Evolutionary conservation across 116 monocot species (phyloP).

Genomic region (Trichopus zeylanicus): DNA sequence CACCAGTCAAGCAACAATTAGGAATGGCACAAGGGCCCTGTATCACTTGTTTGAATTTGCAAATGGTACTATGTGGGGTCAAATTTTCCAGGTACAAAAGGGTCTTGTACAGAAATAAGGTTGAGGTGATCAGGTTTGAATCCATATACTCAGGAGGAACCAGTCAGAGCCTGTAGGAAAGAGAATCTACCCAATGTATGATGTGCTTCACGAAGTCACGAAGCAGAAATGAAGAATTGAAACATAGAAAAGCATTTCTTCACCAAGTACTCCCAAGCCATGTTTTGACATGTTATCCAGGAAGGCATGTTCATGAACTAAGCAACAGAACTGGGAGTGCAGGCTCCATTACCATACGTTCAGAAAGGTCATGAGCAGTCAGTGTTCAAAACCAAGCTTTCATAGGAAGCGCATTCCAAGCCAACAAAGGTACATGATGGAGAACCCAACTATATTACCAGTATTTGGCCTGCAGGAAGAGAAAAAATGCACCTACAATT

Average conservation of each 20-base stretch:
- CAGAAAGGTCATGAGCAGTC: background rate
- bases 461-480: slow-evolving; percentile 12
- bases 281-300: background rate
- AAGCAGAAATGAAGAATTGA: background rate
- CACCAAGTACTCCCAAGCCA: background rate
- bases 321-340: background rate
- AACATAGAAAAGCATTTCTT: background rate
- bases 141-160: background rate
- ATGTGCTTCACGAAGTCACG: background rate
- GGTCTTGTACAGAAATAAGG: background rate
- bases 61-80: background rate
- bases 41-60: background rate
- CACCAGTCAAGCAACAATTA: background rate
- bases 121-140: slow-evolving; percentile 3
- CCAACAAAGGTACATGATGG: background rate
- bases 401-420: background rate
- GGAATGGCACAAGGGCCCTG: background rate
- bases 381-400: background rate
- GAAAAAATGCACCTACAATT: background rate
- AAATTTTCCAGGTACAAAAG: background rate
- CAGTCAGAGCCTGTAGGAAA: slow-evolving; percentile 3
- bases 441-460: background rate
- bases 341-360: background rate
- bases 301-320: background rate
- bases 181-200: background rate